Evolutionary conservation across 2,329 filamentous ascomycete genomes (phyloP).

Genomic region (Magnaporthiopsis incrustans): DNA sequence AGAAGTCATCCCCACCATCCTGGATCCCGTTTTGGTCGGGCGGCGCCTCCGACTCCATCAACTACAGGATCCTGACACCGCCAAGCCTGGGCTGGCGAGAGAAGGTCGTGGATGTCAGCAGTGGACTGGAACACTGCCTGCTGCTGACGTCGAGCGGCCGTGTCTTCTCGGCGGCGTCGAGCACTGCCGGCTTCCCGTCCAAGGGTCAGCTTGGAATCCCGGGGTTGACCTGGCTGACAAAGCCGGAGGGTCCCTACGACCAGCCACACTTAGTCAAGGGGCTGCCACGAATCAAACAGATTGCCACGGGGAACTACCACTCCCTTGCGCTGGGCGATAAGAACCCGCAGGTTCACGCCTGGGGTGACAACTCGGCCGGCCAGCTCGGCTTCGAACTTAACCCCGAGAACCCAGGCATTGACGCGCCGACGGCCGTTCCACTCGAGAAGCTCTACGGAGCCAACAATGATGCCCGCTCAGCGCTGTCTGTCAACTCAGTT

Average conservation of each 20-base stretch:
- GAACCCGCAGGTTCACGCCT: conserved; percentile 71
- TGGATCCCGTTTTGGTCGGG: conserved; percentile 70
- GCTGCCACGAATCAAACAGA: conserved; percentile 60
- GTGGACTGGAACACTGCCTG: conserved; percentile 78
- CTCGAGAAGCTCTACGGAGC: conserved; percentile 65
- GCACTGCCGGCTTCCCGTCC: conserved; percentile 67
- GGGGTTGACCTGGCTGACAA: conserved; percentile 70
- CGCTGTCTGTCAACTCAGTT: conserved; percentile 44
- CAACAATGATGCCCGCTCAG: background rate
- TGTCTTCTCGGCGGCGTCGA: conserved; percentile 81
- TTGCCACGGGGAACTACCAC: conserved; percentile 82
- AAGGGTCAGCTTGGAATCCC: conserved; percentile 83
- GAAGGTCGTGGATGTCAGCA: conserved; percentile 63
- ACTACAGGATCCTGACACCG: conserved; percentile 67
- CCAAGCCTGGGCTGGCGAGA: conserved; percentile 58
- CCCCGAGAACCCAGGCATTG: conserved; percentile 51
- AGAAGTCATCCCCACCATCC: conserved; percentile 43
- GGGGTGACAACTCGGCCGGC: conserved; percentile 87
- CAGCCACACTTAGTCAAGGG: conserved; percentile 70
- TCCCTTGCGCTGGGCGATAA: conserved; percentile 67
- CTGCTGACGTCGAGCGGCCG: conserved; percentile 78
- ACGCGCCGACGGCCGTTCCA: conserved; percentile 63
- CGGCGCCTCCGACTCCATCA: conserved; percentile 35
- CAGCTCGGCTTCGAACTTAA: conserved; percentile 78
- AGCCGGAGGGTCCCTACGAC: conserved; percentile 72